A percentile compares a stretch with the other conserved stretches of the same genome.
phyloP scores from a whole-genome alignment of 2,329 filamentous ascomycete species.

The Lecanosticta acicola region DNA sequence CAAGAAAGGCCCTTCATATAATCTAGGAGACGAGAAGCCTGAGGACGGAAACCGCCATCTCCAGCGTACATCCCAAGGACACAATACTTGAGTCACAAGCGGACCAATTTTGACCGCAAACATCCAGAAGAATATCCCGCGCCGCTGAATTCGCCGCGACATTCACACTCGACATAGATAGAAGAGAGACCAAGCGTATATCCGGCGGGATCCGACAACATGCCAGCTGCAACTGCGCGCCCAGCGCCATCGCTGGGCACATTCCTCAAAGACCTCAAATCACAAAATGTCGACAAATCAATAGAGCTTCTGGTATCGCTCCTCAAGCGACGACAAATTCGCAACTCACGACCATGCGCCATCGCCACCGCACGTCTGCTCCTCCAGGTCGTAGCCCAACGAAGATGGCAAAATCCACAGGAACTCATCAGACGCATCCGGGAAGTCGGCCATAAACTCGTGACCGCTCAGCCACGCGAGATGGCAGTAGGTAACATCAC shows the following conservation, averaged over 20 bases:
- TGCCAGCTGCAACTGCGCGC: conserved; percentile 54
- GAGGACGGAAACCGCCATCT: too few relatives aligned
- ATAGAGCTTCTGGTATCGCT: conserved; percentile 79
- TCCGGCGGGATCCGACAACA: too few relatives aligned
- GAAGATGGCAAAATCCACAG: conserved; percentile 70
- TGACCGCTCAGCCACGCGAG: conserved; percentile 80
- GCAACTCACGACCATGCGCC: conserved; percentile 80
- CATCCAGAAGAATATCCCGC: too few relatives aligned
- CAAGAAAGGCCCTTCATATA: too few relatives aligned
- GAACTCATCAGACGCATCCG: conserved; percentile 76
- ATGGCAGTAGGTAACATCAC: conserved; percentile 93
- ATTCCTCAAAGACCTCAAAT: conserved; percentile 73
- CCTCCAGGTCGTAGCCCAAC: conserved; percentile 75
- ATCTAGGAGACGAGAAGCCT: too few relatives aligned
- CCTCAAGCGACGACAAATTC: conserved; percentile 85
- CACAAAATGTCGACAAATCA: conserved; percentile 69
- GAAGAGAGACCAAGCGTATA: too few relatives aligned
- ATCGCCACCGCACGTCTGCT: conserved; percentile 86
- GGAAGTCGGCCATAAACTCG: conserved; percentile 69
- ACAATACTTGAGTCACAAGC: conserved; percentile 3
- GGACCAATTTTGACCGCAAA: too few relatives aligned
- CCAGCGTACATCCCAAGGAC: too few relatives aligned
- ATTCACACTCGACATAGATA: too few relatives aligned
- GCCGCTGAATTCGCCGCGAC: too few relatives aligned
- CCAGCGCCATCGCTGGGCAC: conserved; percentile 69